Percentiles rank a stretch among this genome's conserved stretches.
phyloP scores from a whole-genome alignment of 306 rosid species.

The Quillaja saponaria region DNA sequence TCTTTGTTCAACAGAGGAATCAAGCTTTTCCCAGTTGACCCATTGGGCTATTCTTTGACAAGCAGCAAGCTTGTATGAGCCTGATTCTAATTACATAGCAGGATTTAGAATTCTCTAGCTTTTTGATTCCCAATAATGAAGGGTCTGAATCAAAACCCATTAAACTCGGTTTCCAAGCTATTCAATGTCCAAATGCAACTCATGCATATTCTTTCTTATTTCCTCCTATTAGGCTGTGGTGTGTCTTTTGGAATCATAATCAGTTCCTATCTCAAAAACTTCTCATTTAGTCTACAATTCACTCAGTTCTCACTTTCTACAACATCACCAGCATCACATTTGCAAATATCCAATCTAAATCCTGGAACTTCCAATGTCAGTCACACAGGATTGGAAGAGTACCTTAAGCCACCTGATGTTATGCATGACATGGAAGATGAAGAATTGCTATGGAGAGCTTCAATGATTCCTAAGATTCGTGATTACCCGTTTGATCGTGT shows the following conservation, averaged over 20 bases:
- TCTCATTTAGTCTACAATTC: slow-evolving; percentile 56
- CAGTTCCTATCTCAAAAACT: slow-evolving; percentile 47
- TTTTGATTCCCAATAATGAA: slow-evolving; percentile 32
- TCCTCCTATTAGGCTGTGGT: slow-evolving; percentile 56
- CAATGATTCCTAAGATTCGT: slow-evolving; percentile 49
- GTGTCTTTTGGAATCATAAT: slow-evolving; percentile 55
- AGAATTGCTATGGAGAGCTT: slow-evolving; percentile 86
- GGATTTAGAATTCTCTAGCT: background rate
- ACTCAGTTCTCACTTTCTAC: slow-evolving; percentile 52
- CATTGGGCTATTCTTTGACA: background rate
- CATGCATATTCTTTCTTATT: slow-evolving; percentile 37
- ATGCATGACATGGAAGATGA: slow-evolving; percentile 67
- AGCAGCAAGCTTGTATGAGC: background rate
- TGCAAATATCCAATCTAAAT: slow-evolving; percentile 9
- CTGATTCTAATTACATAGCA: background rate
- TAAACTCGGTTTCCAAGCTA: slow-evolving; percentile 39
- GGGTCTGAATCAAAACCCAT: slow-evolving; percentile 35
- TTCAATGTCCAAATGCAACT: slow-evolving; percentile 43
- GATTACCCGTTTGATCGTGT: slow-evolving; percentile 58
- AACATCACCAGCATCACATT: slow-evolving; percentile 24
- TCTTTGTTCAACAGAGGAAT: no score
- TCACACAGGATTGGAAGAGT: slow-evolving; percentile 52
- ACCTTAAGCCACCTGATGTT: slow-evolving; percentile 47
- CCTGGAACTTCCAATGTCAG: background rate
- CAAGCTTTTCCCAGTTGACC: no score